phyloP scores from a whole-genome alignment of 2,329 filamentous ascomycete genomes.

The Penicillium sp. region DNA sequence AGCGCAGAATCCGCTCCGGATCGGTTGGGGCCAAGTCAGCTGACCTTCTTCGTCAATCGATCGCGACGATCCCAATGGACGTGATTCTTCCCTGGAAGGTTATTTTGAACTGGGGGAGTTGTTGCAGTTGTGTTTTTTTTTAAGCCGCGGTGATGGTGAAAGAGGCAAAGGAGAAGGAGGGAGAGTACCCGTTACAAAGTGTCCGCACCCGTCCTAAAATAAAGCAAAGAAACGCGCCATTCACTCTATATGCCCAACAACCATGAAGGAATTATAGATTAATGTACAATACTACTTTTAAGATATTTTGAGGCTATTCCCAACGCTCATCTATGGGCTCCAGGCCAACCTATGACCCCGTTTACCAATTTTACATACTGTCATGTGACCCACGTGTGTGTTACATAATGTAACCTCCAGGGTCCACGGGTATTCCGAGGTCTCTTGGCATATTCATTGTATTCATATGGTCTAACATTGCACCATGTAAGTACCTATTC shows the following conservation, averaged over 20 bases:
- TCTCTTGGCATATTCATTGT: neutral
- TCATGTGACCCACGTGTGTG: conserved; percentile 4
- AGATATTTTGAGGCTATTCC: neutral
- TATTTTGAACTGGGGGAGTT: neutral
- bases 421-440: neutral
- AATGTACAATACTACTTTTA: neutral
- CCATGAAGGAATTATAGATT: neutral
- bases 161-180: conserved; percentile 13
- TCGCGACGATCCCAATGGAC: conserved; percentile 7
- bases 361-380: conserved; percentile 8
- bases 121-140: neutral
- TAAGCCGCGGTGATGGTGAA: conserved; percentile 7
- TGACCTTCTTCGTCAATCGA: conserved; percentile 6
- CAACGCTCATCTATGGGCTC: neutral
- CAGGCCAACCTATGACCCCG: neutral
- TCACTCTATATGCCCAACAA: neutral
- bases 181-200: conserved; percentile 12
- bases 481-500: neutral
- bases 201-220: conserved; percentile 9
- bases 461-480: neutral
- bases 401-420: conserved; percentile 2
- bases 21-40: conserved; percentile 9
- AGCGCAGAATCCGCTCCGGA: conserved; percentile 14
- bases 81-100: neutral
- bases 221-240: conserved; percentile 4